These are phyloP conservation scores for Jaltomata sinuosa DNA, from an alignment of 257 asterid genomes.

Conservation along the genomic window DNA sequence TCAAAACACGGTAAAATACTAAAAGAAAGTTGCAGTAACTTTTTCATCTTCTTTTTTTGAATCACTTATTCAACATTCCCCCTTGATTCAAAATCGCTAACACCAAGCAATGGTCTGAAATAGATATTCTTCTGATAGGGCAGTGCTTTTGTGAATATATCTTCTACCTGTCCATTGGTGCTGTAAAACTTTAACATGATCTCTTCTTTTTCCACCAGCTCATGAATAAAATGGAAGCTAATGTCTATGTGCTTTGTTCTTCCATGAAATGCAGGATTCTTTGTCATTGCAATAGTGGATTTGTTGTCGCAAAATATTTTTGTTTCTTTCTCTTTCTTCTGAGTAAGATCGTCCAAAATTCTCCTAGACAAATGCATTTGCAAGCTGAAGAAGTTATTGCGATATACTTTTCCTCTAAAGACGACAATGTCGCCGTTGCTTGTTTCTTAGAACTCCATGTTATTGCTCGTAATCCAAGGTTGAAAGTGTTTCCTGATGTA, in stretches of 20 bases:
- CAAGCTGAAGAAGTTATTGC: too few relatives aligned
- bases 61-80: neutral
- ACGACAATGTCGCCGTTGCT: neutral
- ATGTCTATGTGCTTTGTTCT: neutral
- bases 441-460: neutral
- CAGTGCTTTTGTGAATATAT: too few relatives aligned
- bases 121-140: neutral
- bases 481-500: neutral
- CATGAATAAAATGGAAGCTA: neutral
- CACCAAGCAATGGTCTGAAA: neutral
- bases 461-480: neutral
- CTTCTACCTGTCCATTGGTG: neutral
- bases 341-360: too few relatives aligned
- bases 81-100: too few relatives aligned
- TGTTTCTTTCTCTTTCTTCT: too few relatives aligned
- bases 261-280: too few relatives aligned
- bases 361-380: too few relatives aligned
- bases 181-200: neutral
- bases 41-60: neutral
- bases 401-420: neutral
- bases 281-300: too few relatives aligned
- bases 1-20: neutral
- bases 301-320: too few relatives aligned
- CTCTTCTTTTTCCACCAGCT: neutral
- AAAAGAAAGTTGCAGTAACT: neutral